A percentile compares a stretch with the other conserved stretches of the same genome.
Evolutionary conservation across 163 green algal genomes (phyloP).

Genomic region (Prototheca cutis): DNA sequence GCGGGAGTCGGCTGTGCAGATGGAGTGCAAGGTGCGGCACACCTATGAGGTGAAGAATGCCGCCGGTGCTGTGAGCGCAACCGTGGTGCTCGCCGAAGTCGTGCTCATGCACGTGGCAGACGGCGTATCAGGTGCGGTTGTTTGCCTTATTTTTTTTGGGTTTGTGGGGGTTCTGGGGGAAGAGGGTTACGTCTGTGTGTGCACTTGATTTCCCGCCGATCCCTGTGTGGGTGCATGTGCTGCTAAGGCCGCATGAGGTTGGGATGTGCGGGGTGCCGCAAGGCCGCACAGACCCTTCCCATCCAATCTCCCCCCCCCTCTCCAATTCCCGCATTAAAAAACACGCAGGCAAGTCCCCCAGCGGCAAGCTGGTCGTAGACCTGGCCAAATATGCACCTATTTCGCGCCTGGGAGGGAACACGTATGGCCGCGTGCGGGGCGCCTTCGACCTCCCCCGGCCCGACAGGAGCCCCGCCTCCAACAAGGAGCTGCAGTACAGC

Average conservation of each 20-base stretch:
- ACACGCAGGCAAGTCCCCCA: too few species aligned
- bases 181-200: too few species aligned
- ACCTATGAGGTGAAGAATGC: conserved; percentile 52
- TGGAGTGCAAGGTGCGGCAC: conserved; percentile 75
- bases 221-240: too few species aligned
- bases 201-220: too few species aligned
- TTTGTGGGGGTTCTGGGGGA: too few species aligned
- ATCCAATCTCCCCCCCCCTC: too few species aligned
- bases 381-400: conserved; percentile 45
- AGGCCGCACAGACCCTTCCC: too few species aligned
- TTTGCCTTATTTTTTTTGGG: too few species aligned
- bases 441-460: conserved; percentile 70
- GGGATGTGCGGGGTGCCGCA: too few species aligned
- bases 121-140: conserved; percentile 40
- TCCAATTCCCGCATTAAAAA: too few species aligned
- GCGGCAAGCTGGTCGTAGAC: conserved; percentile 61
- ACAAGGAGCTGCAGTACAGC: conserved; percentile 1
- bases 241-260: too few species aligned
- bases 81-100: conserved; percentile 76
- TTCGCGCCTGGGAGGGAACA: conserved; percentile 62
- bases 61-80: conserved; percentile 44
- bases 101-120: conserved; percentile 72
- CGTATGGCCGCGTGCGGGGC: conserved; percentile 38
- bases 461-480: conserved; percentile 10
- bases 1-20: conserved; percentile 70